Percentiles rank a stretch among this genome's conserved stretches.
Conservation (phyloP, 164 flowering plant genomes). For the Liriodendron chinense region DNA sequence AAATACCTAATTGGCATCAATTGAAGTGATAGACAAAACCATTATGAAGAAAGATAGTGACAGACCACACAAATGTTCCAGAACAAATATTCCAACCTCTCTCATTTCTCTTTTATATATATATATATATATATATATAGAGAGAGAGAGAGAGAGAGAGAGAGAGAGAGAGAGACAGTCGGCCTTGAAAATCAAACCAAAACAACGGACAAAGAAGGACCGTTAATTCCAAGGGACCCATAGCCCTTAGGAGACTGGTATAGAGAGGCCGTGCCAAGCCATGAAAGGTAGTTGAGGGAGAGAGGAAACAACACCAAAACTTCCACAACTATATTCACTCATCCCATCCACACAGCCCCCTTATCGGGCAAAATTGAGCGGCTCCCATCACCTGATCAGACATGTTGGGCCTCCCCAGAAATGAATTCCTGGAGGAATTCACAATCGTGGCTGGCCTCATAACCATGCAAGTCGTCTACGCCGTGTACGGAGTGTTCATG, state of each 20-base stretch:
- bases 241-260: neutral
- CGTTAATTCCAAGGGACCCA: neutral
- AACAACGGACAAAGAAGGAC: neutral
- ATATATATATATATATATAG: too few relatives aligned
- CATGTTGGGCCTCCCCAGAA: neutral
- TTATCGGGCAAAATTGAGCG: neutral
- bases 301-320: neutral
- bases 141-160: neutral
- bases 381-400: neutral
- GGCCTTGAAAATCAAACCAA: neutral
- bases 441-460: conserved; percentile 12
- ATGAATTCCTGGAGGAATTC: conserved; percentile 14
- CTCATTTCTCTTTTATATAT: too few relatives aligned
- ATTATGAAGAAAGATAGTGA: neutral
- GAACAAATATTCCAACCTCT: too few relatives aligned
- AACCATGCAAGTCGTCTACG: conserved; percentile 16
- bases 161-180: neutral
- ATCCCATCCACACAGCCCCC: neutral
- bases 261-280: neutral
- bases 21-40: neutral
- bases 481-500: conserved; percentile 16
- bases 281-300: neutral
- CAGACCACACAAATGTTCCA: neutral
- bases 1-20: neutral
- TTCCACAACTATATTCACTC: neutral